phyloP scores from a whole-genome alignment of 768 basidiomycete species.

The Chalciporus sphaerocephalus region DNA sequence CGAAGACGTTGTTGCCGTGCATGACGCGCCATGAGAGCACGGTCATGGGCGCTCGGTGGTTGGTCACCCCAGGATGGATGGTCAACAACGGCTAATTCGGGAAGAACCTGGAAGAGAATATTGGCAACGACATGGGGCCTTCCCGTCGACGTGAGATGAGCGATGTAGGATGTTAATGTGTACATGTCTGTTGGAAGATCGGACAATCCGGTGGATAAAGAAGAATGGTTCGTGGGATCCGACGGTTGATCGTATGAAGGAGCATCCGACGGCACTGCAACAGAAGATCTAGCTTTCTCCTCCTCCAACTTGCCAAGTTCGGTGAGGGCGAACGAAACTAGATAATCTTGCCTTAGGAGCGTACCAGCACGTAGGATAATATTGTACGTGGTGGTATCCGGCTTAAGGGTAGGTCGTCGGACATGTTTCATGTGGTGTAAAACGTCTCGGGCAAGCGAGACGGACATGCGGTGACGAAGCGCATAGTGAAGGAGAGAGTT shows the following conservation, averaged over 20 bases:
- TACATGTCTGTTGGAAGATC: conserved; percentile 36
- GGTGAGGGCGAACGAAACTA: conserved; percentile 38
- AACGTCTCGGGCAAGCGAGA: conserved; percentile 43
- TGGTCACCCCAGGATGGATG: conserved; percentile 37
- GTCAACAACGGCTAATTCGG: conserved; percentile 42
- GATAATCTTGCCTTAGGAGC: conserved; percentile 42
- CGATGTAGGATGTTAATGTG: conserved; percentile 51
- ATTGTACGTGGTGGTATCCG: conserved; percentile 51
- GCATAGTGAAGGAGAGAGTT: conserved; percentile 66
- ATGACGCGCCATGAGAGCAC: conserved; percentile 20
- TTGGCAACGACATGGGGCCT: conserved; percentile 39
- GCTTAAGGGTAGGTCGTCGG: conserved; percentile 40
- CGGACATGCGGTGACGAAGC: conserved; percentile 54
- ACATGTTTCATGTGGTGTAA: conserved; percentile 51
- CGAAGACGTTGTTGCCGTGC: conserved; percentile 32
- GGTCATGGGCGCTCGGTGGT: conserved; percentile 24
- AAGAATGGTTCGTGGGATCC: neutral
- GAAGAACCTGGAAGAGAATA: conserved; percentile 53
- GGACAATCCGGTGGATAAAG: conserved; percentile 15
- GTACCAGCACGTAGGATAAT: conserved; percentile 55
- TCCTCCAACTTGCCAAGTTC: conserved; percentile 27
- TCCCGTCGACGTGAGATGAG: conserved; percentile 49
- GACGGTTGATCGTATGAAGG: neutral
- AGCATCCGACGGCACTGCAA: conserved; percentile 13
- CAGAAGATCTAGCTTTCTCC: conserved; percentile 19